A percentile compares a stretch with the other conserved stretches of the same genome.
These are phyloP conservation scores for Suzukiozyma palmioleophila DNA, from an alignment of 1,139 yeast species.

Conservation along the genomic window DNA sequence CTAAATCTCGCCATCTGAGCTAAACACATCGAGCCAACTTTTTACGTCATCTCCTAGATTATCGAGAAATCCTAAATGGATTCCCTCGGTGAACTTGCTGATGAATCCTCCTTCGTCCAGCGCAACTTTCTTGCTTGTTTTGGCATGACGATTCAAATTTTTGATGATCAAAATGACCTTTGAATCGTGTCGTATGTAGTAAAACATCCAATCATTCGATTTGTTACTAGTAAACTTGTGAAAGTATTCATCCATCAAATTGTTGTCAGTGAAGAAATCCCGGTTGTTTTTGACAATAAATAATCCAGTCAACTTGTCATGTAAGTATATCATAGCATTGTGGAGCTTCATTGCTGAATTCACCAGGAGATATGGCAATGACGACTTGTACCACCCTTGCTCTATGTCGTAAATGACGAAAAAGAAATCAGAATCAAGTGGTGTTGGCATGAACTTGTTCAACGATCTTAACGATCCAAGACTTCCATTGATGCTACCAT, in stretches of 20 bases:
- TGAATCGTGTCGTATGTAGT: constrained; percentile 28
- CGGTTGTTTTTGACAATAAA: constrained; percentile 23
- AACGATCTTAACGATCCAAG: constrained; percentile 28
- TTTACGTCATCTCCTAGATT: constrained; percentile 44
- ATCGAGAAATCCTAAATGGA: constrained; percentile 36
- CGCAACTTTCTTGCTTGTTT: constrained; percentile 8
- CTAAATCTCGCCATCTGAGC: constrained; percentile 17
- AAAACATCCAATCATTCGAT: constrained; percentile 43
- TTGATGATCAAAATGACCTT: constrained; percentile 35
- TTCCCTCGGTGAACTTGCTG: constrained; percentile 19
- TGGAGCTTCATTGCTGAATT: constrained; percentile 11
- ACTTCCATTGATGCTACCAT: constrained; percentile 21
- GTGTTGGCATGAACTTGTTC: constrained; percentile 11
- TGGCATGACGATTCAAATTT: constrained; percentile 23
- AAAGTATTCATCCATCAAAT: constrained; percentile 30
- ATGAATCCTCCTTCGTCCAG: constrained; percentile 9
- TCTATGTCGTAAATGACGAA: constrained; percentile 29
- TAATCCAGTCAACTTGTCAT: constrained; percentile 35
- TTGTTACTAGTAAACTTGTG: constrained; percentile 41
- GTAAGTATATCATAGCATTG: constrained; percentile 35
- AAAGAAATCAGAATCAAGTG: constrained; percentile 34
- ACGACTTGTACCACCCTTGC: constrained; percentile 27
- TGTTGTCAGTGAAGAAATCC: constrained; percentile 18
- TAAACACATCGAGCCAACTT: constrained; percentile 34
- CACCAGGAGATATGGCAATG: constrained; percentile 37